These are phyloP conservation scores for Plicaturopsis crispa DNA, from an alignment of 768 basidiomycete genomes.

Conservation along the genomic window DNA sequence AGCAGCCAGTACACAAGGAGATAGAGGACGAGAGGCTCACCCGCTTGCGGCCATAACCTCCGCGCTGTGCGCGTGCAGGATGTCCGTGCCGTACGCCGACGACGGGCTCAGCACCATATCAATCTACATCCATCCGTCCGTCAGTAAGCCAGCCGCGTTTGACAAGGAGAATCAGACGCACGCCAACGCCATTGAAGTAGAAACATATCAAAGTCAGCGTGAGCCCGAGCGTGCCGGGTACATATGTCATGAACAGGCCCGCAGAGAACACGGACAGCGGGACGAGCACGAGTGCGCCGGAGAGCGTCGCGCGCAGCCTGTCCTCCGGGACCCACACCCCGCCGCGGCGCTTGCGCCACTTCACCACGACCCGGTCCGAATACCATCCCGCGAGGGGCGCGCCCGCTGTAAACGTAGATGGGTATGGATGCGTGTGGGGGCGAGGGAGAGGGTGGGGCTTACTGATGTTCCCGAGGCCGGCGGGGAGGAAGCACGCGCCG, in stretches of 20 bases:
- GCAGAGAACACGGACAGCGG: conserved; percentile 44
- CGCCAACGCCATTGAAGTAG: conserved; percentile 60
- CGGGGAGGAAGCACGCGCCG: conserved; percentile 52
- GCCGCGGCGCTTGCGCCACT: conserved; percentile 38
- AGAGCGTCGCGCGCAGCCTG: conserved; percentile 45
- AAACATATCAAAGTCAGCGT: conserved; percentile 43
- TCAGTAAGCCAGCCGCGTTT: neutral
- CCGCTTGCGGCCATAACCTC: conserved; percentile 51
- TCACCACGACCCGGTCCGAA: conserved; percentile 46
- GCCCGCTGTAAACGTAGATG: conserved; percentile 36
- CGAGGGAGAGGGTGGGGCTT: conserved; percentile 13
- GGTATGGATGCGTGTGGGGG: neutral
- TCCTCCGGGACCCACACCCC: conserved; percentile 66
- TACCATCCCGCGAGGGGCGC: conserved; percentile 50
- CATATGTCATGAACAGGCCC: conserved; percentile 44
- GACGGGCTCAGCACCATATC: conserved; percentile 49
- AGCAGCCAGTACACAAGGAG: neutral
- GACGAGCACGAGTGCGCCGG: conserved; percentile 37
- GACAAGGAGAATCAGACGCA: conserved; percentile 19
- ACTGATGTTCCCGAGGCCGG: conserved; percentile 56
- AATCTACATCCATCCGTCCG: conserved; percentile 34
- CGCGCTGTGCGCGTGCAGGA: conserved; percentile 53
- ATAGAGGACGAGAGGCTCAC: conserved; percentile 26
- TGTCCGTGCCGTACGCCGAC: conserved; percentile 51
- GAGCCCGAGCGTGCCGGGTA: conserved; percentile 43